phyloP scores from a whole-genome alignment of 768 basidiomycete genomes.

The Coprinopsis marcescibilis region DNA sequence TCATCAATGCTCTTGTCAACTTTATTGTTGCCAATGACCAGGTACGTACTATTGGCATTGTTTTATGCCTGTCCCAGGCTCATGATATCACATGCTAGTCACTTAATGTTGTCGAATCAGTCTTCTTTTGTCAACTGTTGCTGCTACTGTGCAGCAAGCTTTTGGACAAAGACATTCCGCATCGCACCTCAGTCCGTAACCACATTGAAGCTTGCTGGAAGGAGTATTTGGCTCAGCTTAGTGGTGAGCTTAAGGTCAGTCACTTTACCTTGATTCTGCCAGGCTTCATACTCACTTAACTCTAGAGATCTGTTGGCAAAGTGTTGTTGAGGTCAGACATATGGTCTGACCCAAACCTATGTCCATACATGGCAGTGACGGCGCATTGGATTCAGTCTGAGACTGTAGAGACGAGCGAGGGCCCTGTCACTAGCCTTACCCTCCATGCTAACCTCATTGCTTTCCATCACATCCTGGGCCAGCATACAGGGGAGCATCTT shows the following conservation, averaged over 20 bases:
- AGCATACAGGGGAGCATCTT: too few species aligned
- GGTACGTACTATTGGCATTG: constrained; percentile 16
- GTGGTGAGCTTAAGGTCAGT: constrained; percentile 21
- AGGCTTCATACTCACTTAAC: not conserved
- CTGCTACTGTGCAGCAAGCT: constrained; percentile 21
- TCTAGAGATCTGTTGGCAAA: constrained; percentile 21
- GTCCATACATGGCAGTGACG: too few species aligned
- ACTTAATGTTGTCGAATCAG: constrained; percentile 30
- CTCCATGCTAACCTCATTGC: too few species aligned
- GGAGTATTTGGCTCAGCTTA: constrained; percentile 15
- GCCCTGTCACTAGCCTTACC: too few species aligned
- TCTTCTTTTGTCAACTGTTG: constrained; percentile 26
- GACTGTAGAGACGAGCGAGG: too few species aligned
- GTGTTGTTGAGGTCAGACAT: constrained; percentile 29
- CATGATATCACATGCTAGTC: constrained; percentile 25
- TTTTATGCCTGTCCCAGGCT: not conserved
- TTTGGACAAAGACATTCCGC: constrained; percentile 26
- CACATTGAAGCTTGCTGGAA: constrained; percentile 22
- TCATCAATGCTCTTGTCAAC: constrained; percentile 14
- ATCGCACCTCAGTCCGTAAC: constrained; percentile 24
- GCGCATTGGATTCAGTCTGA: too few species aligned
- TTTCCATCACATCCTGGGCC: too few species aligned
- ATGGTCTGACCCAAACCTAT: constrained; percentile 26
- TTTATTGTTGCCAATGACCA: constrained; percentile 28
- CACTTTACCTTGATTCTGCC: not conserved